phyloP scores from a whole-genome alignment of 345 rosid species.

The Noccaea bulbosa region DNA sequence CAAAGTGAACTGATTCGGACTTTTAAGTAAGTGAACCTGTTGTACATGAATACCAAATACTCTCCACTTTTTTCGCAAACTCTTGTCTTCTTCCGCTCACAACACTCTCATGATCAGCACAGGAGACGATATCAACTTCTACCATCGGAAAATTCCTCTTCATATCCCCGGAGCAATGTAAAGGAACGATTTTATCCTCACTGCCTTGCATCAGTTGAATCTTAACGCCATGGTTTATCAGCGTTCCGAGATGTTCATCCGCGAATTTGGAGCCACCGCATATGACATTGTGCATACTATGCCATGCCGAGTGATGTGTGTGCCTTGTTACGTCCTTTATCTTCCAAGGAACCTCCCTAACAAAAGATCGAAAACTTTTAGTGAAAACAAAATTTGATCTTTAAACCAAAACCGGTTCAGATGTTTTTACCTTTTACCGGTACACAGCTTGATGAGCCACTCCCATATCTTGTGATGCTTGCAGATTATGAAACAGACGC shows the following conservation, averaged over 20 bases:
- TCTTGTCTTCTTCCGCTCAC: slow-evolving; percentile 31
- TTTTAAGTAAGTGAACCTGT: slow-evolving; percentile 4
- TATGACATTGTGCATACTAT: slow-evolving; percentile 81
- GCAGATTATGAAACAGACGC: slow-evolving; percentile 65
- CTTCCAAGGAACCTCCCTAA: slow-evolving; percentile 63
- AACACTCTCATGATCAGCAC: slow-evolving; percentile 58
- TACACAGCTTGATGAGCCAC: slow-evolving; percentile 55
- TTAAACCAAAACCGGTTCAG: neutral
- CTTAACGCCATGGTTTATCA: slow-evolving; percentile 41
- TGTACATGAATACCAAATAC: slow-evolving; percentile 36
- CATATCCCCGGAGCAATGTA: slow-evolving; percentile 56
- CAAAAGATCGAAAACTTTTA: slow-evolving; percentile 5
- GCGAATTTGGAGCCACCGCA: slow-evolving; percentile 68
- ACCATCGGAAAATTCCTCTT: slow-evolving; percentile 56
- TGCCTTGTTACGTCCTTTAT: slow-evolving; percentile 61
- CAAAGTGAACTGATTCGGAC: neutral
- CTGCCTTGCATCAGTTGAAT: slow-evolving; percentile 65
- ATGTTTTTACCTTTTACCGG: slow-evolving; percentile 56
- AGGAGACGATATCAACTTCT: slow-evolving; percentile 46
- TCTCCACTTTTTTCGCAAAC: slow-evolving; percentile 33
- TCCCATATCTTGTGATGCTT: slow-evolving; percentile 77
- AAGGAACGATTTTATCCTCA: slow-evolving; percentile 55
- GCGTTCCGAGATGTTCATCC: slow-evolving; percentile 54
- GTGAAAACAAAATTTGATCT: neutral
- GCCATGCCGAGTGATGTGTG: slow-evolving; percentile 95